Conservation (phyloP, 805 yeast species). For the Wickerhamiella dianesei region DNA sequence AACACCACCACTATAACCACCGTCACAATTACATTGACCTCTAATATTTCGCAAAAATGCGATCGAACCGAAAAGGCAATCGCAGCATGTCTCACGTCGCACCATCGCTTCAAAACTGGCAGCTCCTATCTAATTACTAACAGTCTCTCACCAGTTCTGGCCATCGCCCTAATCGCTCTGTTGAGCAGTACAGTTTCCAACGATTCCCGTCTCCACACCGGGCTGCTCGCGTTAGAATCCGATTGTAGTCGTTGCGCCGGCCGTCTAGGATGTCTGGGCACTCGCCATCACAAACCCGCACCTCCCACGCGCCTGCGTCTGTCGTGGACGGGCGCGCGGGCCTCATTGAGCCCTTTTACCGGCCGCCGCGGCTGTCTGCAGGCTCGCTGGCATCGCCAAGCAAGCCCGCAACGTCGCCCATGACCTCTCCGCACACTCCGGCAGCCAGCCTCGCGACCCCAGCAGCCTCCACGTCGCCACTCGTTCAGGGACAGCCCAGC, state of each 20-base stretch:
- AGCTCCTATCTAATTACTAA: background rate
- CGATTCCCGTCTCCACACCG: no score
- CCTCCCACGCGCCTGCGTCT: background rate
- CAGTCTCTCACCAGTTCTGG: background rate
- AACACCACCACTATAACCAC: no score
- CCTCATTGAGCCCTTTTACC: background rate
- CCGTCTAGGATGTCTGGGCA: background rate
- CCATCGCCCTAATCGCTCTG: background rate
- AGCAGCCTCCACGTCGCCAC: background rate
- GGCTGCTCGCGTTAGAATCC: no score
- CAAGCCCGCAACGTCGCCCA: background rate
- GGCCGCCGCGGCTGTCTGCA: background rate
- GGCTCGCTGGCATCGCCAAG: background rate
- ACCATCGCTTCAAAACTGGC: no score
- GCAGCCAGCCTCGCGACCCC: background rate
- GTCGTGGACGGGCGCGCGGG: background rate
- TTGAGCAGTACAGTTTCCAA: no score
- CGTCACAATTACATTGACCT: no score
- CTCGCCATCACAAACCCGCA: background rate
- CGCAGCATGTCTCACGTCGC: background rate
- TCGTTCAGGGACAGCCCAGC: no score
- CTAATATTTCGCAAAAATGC: background rate
- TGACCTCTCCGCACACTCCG: background rate
- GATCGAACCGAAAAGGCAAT: no score
- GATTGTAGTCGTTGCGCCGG: no score